Evolutionary conservation across 148 eudicot genomes (phyloP).

Genomic region (Selenicereus undatus): DNA sequence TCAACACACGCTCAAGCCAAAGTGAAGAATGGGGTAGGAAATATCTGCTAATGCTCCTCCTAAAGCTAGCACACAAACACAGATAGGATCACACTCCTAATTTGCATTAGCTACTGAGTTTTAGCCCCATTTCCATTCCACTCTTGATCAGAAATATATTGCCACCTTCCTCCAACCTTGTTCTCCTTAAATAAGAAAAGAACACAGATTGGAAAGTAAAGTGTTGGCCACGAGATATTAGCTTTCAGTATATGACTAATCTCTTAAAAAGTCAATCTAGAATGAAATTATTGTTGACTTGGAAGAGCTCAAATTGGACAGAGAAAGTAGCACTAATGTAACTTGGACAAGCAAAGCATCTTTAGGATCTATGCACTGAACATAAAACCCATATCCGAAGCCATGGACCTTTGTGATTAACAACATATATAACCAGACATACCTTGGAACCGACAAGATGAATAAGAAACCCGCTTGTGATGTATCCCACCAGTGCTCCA

Average conservation of each 20-base stretch:
- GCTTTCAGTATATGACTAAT: neutral
- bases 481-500: slow-evolving; percentile 30
- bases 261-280: neutral
- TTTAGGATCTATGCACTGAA: neutral
- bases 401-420: neutral
- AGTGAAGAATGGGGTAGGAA: neutral
- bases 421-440: neutral
- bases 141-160: neutral
- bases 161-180: neutral
- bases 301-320: neutral
- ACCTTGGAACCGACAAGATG: slow-evolving; percentile 35
- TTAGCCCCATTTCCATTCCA: neutral
- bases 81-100: neutral
- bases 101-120: neutral
- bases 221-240: neutral
- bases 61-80: neutral
- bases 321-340: neutral
- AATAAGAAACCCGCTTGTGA: slow-evolving; percentile 29
- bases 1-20: neutral
- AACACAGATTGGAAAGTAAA: neutral
- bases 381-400: neutral
- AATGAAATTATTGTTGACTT: neutral
- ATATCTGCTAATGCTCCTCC: neutral
- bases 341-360: neutral
- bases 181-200: neutral